phyloP scores from a whole-genome alignment of 352 stramenopile species.

The Globisporangium sylvaticum region DNA sequence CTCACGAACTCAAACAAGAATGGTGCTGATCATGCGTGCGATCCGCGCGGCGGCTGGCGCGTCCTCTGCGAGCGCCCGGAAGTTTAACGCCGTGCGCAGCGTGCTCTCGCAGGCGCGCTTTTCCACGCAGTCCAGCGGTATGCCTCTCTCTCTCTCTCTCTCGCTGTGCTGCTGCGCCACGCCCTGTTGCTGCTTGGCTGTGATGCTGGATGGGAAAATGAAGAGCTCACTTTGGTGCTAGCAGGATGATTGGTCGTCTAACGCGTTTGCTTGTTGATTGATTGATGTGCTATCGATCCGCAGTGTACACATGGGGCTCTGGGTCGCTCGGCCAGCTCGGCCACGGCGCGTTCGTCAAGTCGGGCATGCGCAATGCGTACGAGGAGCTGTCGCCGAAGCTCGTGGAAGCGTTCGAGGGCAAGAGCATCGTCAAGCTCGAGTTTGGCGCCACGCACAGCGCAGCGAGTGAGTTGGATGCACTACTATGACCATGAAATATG shows the following conservation, averaged over 20 bases:
- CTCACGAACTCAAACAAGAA: slow-evolving; percentile 7
- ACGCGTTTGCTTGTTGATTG: background rate
- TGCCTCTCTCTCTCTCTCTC: slow-evolving; percentile 13
- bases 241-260: background rate
- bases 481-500: background rate
- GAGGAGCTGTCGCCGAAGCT: slow-evolving; percentile 75
- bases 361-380: slow-evolving; percentile 82
- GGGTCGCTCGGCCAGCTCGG: slow-evolving; percentile 84
- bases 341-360: slow-evolving; percentile 74
- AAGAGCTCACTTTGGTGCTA: slow-evolving; percentile 5
- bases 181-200: background rate
- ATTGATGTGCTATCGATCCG: background rate
- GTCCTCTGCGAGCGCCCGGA: slow-evolving; percentile 13
- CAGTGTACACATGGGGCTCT: slow-evolving; percentile 84
- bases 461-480: slow-evolving; percentile 46
- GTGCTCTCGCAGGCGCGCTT: slow-evolving; percentile 25
- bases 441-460: slow-evolving; percentile 78
- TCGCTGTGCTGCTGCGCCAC: background rate
- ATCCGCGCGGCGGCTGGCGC: slow-evolving; percentile 25
- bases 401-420: slow-evolving; percentile 64
- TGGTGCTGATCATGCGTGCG: slow-evolving; percentile 51
- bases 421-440: slow-evolving; percentile 60
- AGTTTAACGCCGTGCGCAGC: slow-evolving; percentile 20
- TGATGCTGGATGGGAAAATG: background rate
- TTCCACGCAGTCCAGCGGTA: slow-evolving; percentile 66